phyloP scores from a whole-genome alignment of 148 eudicot species.

The Chenopodium berlandieri region DNA sequence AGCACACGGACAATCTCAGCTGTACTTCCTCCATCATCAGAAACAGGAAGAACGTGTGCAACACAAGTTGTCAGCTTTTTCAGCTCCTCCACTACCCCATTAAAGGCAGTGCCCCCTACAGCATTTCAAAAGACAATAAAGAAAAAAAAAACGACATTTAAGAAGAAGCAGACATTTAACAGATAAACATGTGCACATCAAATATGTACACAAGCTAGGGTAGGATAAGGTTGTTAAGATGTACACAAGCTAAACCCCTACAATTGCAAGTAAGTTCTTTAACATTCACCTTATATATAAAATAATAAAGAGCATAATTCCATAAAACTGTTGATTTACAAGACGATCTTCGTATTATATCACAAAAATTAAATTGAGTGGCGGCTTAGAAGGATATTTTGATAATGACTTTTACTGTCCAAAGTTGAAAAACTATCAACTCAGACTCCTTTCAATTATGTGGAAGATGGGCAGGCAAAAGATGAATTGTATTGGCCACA shows the following conservation, averaged over 20 bases:
- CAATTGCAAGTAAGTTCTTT: background rate
- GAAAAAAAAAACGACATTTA: background rate
- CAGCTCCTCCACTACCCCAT: conserved; percentile 93
- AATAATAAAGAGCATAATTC: background rate
- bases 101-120: conserved; percentile 95
- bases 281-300: background rate
- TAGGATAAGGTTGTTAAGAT: background rate
- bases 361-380: background rate
- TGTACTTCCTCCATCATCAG: conserved; percentile 99
- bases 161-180: background rate
- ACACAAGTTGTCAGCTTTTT: conserved; percentile 88
- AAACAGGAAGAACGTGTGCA: conserved; percentile 94
- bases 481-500: background rate
- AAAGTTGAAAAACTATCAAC: background rate
- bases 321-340: background rate
- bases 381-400: background rate
- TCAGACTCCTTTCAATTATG: background rate
- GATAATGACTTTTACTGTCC: background rate
- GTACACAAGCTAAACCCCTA: background rate
- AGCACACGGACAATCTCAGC: conserved; percentile 99
- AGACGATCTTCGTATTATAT: background rate
- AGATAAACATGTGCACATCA: background rate
- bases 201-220: background rate
- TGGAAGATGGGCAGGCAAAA: background rate
- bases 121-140: background rate